Evolutionary conservation across 257 asterid species (phyloP).

Genomic region (Cynanchum wilfordii): DNA sequence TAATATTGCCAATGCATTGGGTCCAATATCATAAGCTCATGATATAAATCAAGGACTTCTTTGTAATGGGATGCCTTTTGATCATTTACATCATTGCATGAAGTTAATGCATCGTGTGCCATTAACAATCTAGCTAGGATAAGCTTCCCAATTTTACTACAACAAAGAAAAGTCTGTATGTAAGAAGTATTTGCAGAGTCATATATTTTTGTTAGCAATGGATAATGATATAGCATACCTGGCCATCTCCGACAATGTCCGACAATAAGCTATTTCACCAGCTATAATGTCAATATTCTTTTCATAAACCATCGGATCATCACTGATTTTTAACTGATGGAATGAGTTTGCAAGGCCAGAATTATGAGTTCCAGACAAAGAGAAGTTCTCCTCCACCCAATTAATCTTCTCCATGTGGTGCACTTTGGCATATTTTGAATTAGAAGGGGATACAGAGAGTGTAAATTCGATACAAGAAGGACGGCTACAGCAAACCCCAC

Average conservation of each 20-base stretch:
- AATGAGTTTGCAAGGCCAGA: constrained; percentile 33
- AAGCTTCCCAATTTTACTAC: constrained; percentile 94
- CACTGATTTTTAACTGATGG: constrained; percentile 33
- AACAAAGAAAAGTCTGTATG: constrained; percentile 18
- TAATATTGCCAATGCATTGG: constrained; percentile 66
- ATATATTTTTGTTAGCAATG: constrained; percentile 12
- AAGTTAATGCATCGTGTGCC: constrained; percentile 55
- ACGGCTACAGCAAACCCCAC: constrained; percentile 44
- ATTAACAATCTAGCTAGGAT: constrained; percentile 85
- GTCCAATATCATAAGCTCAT: constrained; percentile 69
- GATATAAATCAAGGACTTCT: constrained; percentile 72
- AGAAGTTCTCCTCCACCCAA: constrained; percentile 57
- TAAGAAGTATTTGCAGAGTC: constrained; percentile 15
- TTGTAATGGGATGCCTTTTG: constrained; percentile 34
- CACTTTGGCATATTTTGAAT: constrained; percentile 30
- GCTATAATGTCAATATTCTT: constrained; percentile 51
- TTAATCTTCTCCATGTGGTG: constrained; percentile 34
- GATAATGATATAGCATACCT: constrained; percentile 48
- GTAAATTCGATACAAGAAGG: constrained; percentile 49
- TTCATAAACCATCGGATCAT: constrained; percentile 30
- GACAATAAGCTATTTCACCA: constrained; percentile 62
- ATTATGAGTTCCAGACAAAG: constrained; percentile 33
- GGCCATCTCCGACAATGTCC: constrained; percentile 56
- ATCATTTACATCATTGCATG: constrained; percentile 31
- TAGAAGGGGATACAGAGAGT: constrained; percentile 32